Percentiles rank a stretch among this genome's conserved stretches.
These are phyloP conservation scores for Candida loeiensis DNA, from an alignment of 805 yeast species.

Conservation along the genomic window DNA sequence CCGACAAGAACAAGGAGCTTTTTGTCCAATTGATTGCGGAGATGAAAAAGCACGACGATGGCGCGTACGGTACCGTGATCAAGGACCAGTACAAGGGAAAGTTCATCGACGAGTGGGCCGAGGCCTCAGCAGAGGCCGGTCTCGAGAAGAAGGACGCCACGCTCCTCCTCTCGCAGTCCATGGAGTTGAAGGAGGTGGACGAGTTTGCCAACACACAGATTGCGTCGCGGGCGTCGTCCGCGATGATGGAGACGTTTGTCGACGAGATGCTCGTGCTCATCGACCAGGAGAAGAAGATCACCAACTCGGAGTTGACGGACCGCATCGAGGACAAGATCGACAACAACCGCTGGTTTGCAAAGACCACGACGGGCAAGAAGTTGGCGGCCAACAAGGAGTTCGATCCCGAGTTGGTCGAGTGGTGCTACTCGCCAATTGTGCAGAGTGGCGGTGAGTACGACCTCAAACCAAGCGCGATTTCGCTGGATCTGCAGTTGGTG, in stretches of 20 bases:
- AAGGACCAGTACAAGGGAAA: slow-evolving; percentile 83
- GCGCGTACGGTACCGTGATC: slow-evolving; percentile 59
- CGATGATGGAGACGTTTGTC: slow-evolving; percentile 76
- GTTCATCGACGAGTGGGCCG: slow-evolving; percentile 77
- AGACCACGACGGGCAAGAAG: slow-evolving; percentile 49
- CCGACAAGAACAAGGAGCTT: slow-evolving; percentile 64
- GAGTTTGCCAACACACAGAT: slow-evolving; percentile 63
- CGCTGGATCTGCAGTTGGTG: slow-evolving; percentile 58
- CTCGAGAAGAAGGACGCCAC: slow-evolving; percentile 17
- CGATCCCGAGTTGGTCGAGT: slow-evolving; percentile 74
- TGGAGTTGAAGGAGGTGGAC: slow-evolving; percentile 76
- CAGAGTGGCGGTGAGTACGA: slow-evolving; percentile 88
- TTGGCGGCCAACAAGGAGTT: slow-evolving; percentile 54
- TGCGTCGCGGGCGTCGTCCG: slow-evolving; percentile 75
- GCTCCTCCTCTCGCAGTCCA: slow-evolving; percentile 48
- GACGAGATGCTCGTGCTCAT: slow-evolving; percentile 84
- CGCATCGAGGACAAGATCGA: slow-evolving; percentile 79
- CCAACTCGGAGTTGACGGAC: slow-evolving; percentile 72
- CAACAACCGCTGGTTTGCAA: slow-evolving; percentile 59
- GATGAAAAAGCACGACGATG: slow-evolving; percentile 31
- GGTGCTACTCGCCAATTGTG: slow-evolving; percentile 90
- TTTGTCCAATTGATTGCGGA: slow-evolving; percentile 55
- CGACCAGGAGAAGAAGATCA: slow-evolving; percentile 77
- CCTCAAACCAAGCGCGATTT: slow-evolving; percentile 76
- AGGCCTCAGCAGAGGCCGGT: slow-evolving; percentile 16